Percentiles rank a stretch among this genome's conserved stretches.
Conservation (phyloP, 495 filamentous ascomycete genomes). For the Podospora conica region DNA sequence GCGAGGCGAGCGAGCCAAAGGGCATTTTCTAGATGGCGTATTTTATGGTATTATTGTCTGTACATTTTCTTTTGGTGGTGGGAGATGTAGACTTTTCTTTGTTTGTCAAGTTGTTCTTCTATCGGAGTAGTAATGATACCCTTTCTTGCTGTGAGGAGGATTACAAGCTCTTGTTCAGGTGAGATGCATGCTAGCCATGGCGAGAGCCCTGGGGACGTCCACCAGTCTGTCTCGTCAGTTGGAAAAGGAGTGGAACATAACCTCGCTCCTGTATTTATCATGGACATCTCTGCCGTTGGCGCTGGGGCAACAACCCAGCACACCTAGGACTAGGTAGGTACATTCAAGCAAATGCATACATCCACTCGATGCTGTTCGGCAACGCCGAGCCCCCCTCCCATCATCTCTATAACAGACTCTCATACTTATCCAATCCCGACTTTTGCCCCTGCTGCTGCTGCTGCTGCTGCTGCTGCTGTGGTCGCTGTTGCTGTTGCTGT, state of each 20-base stretch:
- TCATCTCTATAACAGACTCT: constrained; percentile 60
- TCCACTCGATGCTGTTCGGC: not conserved
- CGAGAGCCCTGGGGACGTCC: not conserved
- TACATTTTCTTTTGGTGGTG: not conserved
- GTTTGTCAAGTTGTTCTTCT: not conserved
- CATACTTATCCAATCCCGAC: constrained; percentile 69
- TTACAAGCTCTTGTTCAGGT: not conserved
- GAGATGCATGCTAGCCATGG: too few relatives aligned
- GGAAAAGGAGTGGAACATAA: not conserved
- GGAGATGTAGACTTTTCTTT: not conserved
- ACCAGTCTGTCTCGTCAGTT: not conserved
- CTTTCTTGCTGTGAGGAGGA: not conserved
- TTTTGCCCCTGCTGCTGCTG: constrained; percentile 44
- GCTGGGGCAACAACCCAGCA: too few relatives aligned
- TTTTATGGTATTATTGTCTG: not conserved
- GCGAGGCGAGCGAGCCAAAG: not conserved
- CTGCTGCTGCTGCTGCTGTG: constrained; percentile 27
- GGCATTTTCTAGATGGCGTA: not conserved
- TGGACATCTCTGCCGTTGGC: too few relatives aligned
- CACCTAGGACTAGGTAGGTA: too few relatives aligned
- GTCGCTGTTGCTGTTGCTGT: constrained; percentile 20
- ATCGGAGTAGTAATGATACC: constrained; percentile 1
- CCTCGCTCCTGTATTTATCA: not conserved
- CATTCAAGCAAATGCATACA: not conserved
- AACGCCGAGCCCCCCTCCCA: too few relatives aligned